Conservation (phyloP, 768 basidiomycete species). For the Myochromella boudieri region DNA sequence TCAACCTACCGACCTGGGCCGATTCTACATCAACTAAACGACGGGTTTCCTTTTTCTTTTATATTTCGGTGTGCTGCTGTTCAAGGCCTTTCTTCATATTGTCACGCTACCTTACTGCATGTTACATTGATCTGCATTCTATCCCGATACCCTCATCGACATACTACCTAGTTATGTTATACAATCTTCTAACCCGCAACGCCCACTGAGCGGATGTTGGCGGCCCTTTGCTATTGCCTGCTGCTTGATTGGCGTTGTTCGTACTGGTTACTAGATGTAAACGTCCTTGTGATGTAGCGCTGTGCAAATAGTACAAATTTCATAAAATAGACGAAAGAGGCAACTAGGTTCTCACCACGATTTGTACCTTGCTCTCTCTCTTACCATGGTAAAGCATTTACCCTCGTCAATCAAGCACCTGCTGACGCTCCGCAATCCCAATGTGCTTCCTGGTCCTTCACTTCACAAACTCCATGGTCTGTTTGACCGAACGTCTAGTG, state of each 20-base stretch:
- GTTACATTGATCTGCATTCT: slow-evolving; percentile 14
- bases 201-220: slow-evolving; percentile 17
- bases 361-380: background rate
- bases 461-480: slow-evolving; percentile 50
- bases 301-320: slow-evolving; percentile 16
- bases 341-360: too few species aligned
- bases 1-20: slow-evolving; percentile 52
- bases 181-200: slow-evolving; percentile 16
- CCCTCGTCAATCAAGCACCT: slow-evolving; percentile 72
- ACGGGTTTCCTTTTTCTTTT: slow-evolving; percentile 1
- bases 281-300: slow-evolving; percentile 15
- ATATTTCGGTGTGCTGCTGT: background rate
- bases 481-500: slow-evolving; percentile 60
- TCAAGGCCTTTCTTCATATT: too few species aligned
- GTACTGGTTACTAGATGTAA: slow-evolving; percentile 20
- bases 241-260: slow-evolving; percentile 15
- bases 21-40: slow-evolving; percentile 42
- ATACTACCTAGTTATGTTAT: slow-evolving; percentile 7
- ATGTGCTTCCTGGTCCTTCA: slow-evolving; percentile 57
- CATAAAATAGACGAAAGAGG: too few species aligned
- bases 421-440: slow-evolving; percentile 64
- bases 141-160: slow-evolving; percentile 16
- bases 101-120: too few species aligned
- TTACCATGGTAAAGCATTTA: slow-evolving; percentile 46
- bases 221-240: slow-evolving; percentile 15